These are phyloP conservation scores for Pholiota conissans DNA, from an alignment of 768 basidiomycete species.

Conservation along the genomic window DNA sequence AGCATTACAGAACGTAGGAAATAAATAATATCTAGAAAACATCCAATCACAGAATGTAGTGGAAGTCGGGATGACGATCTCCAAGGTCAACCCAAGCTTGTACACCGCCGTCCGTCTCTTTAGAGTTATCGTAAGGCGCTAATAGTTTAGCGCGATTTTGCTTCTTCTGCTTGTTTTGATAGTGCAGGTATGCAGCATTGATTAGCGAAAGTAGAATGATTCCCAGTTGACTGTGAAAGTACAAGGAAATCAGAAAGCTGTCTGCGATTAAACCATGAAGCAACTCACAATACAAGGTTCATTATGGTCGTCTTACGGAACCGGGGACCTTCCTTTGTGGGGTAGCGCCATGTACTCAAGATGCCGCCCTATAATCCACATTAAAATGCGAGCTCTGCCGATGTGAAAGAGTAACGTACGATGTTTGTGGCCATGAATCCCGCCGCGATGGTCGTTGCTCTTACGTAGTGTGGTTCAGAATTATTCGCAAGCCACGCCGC, in stretches of 20 bases:
- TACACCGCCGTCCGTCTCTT: constrained; percentile 26
- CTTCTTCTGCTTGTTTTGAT: constrained; percentile 26
- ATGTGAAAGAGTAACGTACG: constrained; percentile 17
- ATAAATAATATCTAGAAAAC: not conserved
- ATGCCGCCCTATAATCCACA: constrained; percentile 33
- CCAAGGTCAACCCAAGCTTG: constrained; percentile 36
- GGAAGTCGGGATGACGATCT: constrained; percentile 37
- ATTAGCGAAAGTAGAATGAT: constrained; percentile 21
- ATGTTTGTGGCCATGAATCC: constrained; percentile 36
- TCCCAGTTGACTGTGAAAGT: constrained; percentile 21
- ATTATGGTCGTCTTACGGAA: constrained; percentile 38
- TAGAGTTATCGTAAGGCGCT: constrained; percentile 26
- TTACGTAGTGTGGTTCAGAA: constrained; percentile 36
- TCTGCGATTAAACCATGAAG: too few relatives aligned
- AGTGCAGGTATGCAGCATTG: constrained; percentile 29
- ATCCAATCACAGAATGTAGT: constrained; percentile 17
- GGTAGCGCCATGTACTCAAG: constrained; percentile 40
- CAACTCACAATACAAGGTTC: constrained; percentile 33
- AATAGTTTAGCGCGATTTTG: constrained; percentile 26
- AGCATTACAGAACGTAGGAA: constrained; percentile 18
- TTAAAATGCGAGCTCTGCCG: not conserved
- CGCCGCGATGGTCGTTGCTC: constrained; percentile 35
- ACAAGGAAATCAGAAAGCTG: not conserved
- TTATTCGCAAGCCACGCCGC: constrained; percentile 40
- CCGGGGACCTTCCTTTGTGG: constrained; percentile 35